Base-by-base conservation (phyloP, 805 yeast genomes). In the Brettanomyces anomalus region DNA sequence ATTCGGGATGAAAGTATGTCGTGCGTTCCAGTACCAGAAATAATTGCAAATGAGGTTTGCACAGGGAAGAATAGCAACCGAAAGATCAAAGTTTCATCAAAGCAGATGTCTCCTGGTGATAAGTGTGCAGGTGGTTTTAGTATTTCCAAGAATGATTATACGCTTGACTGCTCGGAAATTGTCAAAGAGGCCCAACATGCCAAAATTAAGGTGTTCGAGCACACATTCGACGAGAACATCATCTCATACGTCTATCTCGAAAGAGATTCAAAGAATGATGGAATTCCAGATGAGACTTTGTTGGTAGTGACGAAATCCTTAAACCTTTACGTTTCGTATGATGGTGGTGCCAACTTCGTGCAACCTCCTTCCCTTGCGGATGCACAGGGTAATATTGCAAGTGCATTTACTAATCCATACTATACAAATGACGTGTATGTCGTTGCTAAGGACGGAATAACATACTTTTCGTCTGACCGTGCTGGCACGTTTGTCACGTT, bases 391-490 rank as follows among this genome's bases (percentile, higher is more conserved):
- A 66, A 66, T 14, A 67, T 83, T 40, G 46, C 70, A 5, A 75
- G 73, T n/a, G 67, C 82, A n/a, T 65, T 66, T 34, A 74, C 76
- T 36, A 88, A 93, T 47, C 76, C 77, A 6, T 72, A 71, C 47
- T 67, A 68, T 48, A 71, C 76, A 3, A 77, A 84, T 46, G 71
- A 73, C 33, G 74, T 79, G 30, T 68, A 76, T 50, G 62, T 79
- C 40, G 46, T 79, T 37, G 76, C 87, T 1, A 58, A 67, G 2
- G 52, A 64, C 6, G 69, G 72, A 8, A 62, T 62, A 26, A 62
- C 89, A 14, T 81, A 73, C 52, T 57, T 68, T 18, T 81, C 96
- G 1, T 53, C 58, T 3, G 83, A 89, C 58, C 78, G 95, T 20
- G 97, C 85, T 14, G 62, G 65, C 44, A 58, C 70, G 1, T 86